Conservation (phyloP, 2,329 filamentous ascomycete species). For the Paecilomyces sp. region DNA sequence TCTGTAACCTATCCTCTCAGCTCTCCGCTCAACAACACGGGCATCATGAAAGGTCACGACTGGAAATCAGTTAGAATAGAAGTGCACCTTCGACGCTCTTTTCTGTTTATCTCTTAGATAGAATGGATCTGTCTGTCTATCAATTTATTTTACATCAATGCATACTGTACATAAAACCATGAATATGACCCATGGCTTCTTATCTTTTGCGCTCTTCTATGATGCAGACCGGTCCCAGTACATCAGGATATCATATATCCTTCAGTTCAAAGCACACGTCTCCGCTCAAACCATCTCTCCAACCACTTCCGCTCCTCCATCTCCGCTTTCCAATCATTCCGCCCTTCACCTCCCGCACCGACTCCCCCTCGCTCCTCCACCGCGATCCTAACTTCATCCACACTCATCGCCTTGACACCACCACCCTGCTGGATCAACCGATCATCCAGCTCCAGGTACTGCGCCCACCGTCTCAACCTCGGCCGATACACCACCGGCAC, state of each 20-base stretch:
- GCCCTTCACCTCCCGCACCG: conserved; percentile 18
- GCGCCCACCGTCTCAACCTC: conserved; percentile 48
- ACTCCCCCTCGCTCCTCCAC: conserved; percentile 59
- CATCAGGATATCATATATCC: not conserved
- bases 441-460: conserved; percentile 66
- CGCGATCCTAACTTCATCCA: conserved; percentile 61
- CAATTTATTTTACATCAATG: not conserved
- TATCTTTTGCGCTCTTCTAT: not conserved
- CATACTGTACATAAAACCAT: not conserved
- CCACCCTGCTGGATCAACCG: conserved; percentile 57
- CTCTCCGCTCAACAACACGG: no score
- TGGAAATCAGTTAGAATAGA: no score
- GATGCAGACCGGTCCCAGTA: not conserved
- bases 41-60: no score
- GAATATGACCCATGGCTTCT: not conserved
- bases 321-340: conserved; percentile 17
- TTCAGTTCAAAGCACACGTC: not conserved
- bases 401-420: conserved; percentile 51
- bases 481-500: conserved; percentile 42
- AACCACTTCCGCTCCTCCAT: conserved; percentile 28
- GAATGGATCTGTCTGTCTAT: not conserved
- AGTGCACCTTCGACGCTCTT: not conserved
- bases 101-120: not conserved
- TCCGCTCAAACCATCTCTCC: conserved; percentile 24
- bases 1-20: no score